These are phyloP conservation scores for Rhododendron ovatum DNA, from an alignment of 148 eudicot genomes.

Conservation along the genomic window DNA sequence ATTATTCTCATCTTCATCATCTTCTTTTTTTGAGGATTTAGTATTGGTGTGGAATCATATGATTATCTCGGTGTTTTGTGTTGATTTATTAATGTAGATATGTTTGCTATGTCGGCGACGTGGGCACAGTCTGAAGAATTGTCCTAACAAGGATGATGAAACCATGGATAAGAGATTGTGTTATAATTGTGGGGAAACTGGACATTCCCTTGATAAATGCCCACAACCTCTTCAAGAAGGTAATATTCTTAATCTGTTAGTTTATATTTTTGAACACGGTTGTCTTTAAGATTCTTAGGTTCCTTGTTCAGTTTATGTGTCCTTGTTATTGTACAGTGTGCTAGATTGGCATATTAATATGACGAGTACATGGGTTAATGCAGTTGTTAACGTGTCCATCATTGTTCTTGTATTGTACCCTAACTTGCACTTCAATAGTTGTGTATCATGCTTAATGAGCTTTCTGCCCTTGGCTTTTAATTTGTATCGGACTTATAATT, in stretches of 20 bases:
- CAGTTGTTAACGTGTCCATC: background rate
- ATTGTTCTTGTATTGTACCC: background rate
- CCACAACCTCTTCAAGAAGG: slow-evolving; percentile 73
- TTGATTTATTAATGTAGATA: slow-evolving; percentile 42
- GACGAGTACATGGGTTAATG: background rate
- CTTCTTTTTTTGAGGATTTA: background rate
- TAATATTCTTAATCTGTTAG: slow-evolving; percentile 12
- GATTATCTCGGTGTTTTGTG: background rate
- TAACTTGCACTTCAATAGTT: background rate
- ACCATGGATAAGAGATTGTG: slow-evolving; percentile 60
- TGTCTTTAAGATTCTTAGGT: background rate
- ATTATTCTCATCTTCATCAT: background rate
- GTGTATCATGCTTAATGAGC: background rate
- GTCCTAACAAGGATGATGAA: slow-evolving; percentile 60
- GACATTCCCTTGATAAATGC: slow-evolving; percentile 69
- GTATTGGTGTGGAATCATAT: background rate
- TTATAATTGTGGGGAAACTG: slow-evolving; percentile 83
- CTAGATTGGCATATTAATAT: background rate
- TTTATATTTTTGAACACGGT: background rate
- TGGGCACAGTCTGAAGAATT: slow-evolving; percentile 87
- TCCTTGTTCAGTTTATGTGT: background rate
- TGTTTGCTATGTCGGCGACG: slow-evolving; percentile 84
- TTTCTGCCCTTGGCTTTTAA: background rate
- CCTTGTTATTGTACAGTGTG: background rate
- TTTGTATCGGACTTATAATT: background rate